Conservation (phyloP, 1,139 yeast genomes). For the Meyerozyma athensensis region DNA sequence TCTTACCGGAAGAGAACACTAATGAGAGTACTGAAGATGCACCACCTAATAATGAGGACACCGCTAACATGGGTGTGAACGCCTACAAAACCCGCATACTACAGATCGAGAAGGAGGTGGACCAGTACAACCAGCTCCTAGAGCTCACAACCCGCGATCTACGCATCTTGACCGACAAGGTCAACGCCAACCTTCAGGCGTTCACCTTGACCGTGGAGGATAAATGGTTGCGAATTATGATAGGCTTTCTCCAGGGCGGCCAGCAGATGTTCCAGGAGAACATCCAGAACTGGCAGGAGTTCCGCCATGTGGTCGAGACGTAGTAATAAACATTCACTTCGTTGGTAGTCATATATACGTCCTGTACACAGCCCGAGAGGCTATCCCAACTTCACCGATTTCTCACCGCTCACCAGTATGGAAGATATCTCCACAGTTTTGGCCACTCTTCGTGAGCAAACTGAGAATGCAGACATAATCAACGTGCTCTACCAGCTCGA, state of each 20-base stretch:
- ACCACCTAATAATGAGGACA: constrained; percentile 12
- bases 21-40: constrained; percentile 3
- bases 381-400: too few relatives aligned
- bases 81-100: constrained; percentile 22
- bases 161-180: constrained; percentile 28
- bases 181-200: constrained; percentile 27
- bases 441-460: constrained; percentile 64
- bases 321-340: neutral
- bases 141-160: constrained; percentile 35
- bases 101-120: constrained; percentile 38
- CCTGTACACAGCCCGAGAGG: neutral
- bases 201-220: constrained; percentile 32
- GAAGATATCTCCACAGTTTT: constrained; percentile 57
- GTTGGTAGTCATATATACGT: neutral
- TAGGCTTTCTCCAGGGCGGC: constrained; percentile 35
- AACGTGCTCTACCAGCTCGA: constrained; percentile 71
- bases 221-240: constrained; percentile 38
- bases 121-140: constrained; percentile 39
- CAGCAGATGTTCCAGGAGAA: constrained; percentile 35
- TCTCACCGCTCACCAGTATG: constrained; percentile 2
- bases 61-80: constrained; percentile 5
- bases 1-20: constrained; percentile 5
- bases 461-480: constrained; percentile 59
- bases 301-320: constrained; percentile 10
- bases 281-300: constrained; percentile 34